phyloP scores from a whole-genome alignment of 768 basidiomycete genomes.

The Postia placenta region DNA sequence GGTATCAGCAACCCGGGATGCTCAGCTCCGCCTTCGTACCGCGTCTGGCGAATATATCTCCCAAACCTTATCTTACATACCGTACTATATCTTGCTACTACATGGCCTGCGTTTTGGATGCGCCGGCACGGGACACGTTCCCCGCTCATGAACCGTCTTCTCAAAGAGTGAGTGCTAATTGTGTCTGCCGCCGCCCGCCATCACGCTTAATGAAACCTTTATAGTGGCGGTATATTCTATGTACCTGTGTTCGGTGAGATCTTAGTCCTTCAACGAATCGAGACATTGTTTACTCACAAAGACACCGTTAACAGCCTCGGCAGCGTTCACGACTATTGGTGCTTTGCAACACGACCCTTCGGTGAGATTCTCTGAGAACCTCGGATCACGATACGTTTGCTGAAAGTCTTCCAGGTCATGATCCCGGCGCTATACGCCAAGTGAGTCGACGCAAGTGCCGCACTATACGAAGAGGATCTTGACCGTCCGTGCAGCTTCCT shows the following conservation, averaged over 20 bases:
- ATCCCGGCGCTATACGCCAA: slow-evolving; percentile 2
- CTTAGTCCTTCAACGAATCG: neutral
- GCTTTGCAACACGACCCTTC: slow-evolving; percentile 1
- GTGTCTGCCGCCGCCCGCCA: neutral
- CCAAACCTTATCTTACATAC: slow-evolving; percentile 16
- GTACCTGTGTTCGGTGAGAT: slow-evolving; percentile 10
- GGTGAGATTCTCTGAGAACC: neutral
- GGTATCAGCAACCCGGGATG: slow-evolving; percentile 10
- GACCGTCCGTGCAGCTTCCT: slow-evolving; percentile 5
- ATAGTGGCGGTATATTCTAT: slow-evolving; percentile 16
- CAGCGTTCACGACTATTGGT: slow-evolving; percentile 13
- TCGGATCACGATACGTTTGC: neutral
- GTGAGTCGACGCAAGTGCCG: slow-evolving; percentile 1
- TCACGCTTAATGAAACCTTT: neutral
- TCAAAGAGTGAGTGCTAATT: slow-evolving; percentile 10
- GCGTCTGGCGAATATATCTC: slow-evolving; percentile 12
- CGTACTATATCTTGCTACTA: slow-evolving; percentile 13
- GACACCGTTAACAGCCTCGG: slow-evolving; percentile 1
- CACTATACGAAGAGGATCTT: neutral
- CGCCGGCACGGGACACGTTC: slow-evolving; percentile 5
- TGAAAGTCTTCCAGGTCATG: neutral
- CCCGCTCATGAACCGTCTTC: slow-evolving; percentile 11
- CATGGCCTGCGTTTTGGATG: slow-evolving; percentile 9
- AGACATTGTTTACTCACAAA: neutral
- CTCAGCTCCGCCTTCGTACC: slow-evolving; percentile 11